phyloP scores from a whole-genome alignment of 2,329 filamentous ascomycete genomes.

The Arthrobotrys sphaeroides region DNA sequence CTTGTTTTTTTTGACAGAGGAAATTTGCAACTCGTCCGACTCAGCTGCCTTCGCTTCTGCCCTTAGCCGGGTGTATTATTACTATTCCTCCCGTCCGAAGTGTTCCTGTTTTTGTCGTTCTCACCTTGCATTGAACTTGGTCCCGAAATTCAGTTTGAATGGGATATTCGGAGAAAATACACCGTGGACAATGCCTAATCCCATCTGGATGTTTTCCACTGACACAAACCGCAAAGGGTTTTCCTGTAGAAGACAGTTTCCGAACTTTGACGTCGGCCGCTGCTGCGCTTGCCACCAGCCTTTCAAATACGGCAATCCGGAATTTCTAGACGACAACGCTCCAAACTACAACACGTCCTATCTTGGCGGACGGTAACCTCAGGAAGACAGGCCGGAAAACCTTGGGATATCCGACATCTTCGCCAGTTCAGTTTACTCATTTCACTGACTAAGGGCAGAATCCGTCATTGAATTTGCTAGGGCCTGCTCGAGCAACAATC shows the following conservation, averaged over 20 bases:
- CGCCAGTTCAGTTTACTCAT: background rate
- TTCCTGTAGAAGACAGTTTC: conserved; percentile 18
- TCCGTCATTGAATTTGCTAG: conserved; percentile 16
- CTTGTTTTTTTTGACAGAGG: conserved; percentile 35
- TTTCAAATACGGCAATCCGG: conserved; percentile 2
- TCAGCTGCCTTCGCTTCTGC: conserved; percentile 23
- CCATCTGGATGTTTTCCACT: conserved; percentile 17
- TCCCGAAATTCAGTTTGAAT: conserved; percentile 4
- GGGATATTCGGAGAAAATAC: background rate
- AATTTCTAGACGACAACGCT: conserved; percentile 21
- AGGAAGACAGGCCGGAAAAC: background rate
- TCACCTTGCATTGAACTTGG: background rate
- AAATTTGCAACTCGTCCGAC: conserved; percentile 33
- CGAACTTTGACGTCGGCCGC: conserved; percentile 27
- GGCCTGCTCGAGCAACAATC: conserved; percentile 37
- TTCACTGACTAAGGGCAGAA: conserved; percentile 4
- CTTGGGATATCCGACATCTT: background rate
- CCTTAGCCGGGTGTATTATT: conserved; percentile 5
- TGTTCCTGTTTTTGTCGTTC: conserved; percentile 1
- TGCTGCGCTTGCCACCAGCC: conserved; percentile 10
- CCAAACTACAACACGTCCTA: conserved; percentile 34
- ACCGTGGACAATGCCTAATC: conserved; percentile 9
- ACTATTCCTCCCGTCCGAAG: conserved; percentile 23
- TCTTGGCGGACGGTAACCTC: background rate
- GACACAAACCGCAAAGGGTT: conserved; percentile 23